These are phyloP conservation scores for Calophaca sinica DNA, from an alignment of 306 rosid species.

Conservation along the genomic window DNA sequence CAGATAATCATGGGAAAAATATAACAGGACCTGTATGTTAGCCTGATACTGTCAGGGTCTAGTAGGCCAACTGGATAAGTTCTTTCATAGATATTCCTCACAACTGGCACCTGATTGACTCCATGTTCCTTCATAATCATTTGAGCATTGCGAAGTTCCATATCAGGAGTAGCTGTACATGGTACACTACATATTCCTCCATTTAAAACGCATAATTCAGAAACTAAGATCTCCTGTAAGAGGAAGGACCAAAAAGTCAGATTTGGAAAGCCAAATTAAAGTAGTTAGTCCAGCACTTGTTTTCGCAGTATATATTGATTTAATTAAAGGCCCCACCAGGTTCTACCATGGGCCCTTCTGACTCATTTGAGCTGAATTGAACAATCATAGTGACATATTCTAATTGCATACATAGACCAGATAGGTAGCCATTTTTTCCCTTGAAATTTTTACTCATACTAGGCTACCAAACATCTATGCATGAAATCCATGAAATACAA, in stretches of 20 bases:
- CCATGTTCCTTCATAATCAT: slow-evolving; percentile 72
- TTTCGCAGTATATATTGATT: slow-evolving; percentile 35
- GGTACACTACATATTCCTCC: slow-evolving; percentile 67
- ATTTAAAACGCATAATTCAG: slow-evolving; percentile 75
- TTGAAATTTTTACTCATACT: not conserved
- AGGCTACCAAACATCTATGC: slow-evolving; percentile 21
- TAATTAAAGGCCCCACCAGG: slow-evolving; percentile 29
- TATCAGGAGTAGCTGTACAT: slow-evolving; percentile 82
- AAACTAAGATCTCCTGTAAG: slow-evolving; percentile 73
- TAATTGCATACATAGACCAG: slow-evolving; percentile 17
- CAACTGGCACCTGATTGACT: slow-evolving; percentile 70
- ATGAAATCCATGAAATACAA: slow-evolving; percentile 19
- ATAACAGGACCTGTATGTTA: slow-evolving; percentile 80
- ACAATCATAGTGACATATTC: slow-evolving; percentile 22
- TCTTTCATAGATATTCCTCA: slow-evolving; percentile 55
- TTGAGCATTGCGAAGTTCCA: slow-evolving; percentile 80
- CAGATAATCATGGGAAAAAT: slow-evolving; percentile 22
- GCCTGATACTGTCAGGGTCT: slow-evolving; percentile 73
- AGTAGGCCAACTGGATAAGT: slow-evolving; percentile 80
- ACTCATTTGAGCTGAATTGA: slow-evolving; percentile 16
- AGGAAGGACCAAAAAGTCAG: slow-evolving; percentile 44
- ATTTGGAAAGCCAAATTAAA: slow-evolving; percentile 31
- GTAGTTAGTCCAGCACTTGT: slow-evolving; percentile 32
- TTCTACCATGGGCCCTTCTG: slow-evolving; percentile 29
- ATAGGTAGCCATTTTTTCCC: not conserved